Evolutionary conservation across 352 stramenopile species (phyloP).

Genomic region (Globisporangium viniferum): DNA sequence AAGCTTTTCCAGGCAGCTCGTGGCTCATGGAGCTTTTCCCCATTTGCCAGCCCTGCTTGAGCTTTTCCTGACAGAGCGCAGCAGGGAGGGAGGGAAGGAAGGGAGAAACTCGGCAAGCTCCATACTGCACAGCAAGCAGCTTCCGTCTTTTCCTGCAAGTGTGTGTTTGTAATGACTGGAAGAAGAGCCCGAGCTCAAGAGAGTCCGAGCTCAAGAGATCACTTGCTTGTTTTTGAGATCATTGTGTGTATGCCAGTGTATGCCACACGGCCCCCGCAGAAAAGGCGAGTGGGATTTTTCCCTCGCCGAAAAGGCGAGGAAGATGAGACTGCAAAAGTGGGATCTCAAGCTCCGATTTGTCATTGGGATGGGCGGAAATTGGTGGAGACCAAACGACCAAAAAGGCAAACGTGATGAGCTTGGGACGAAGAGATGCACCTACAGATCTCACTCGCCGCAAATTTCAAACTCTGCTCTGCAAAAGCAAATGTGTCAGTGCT

Average conservation of each 20-base stretch:
- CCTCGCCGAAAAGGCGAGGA: neutral
- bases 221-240: neutral
- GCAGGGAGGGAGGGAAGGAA: neutral
- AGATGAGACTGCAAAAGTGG: neutral
- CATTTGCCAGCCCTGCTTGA: neutral
- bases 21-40: neutral
- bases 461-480: neutral
- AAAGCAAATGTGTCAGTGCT: neutral
- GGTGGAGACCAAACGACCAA: neutral
- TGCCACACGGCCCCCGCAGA: neutral
- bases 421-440: neutral
- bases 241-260: neutral
- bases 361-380: neutral
- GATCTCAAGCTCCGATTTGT: neutral
- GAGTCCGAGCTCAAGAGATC: neutral
- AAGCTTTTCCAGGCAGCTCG: no score
- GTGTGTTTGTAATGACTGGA: neutral
- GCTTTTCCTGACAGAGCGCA: neutral
- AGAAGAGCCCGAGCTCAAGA: neutral
- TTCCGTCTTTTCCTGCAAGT: neutral
- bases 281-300: neutral
- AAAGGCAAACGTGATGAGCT: neutral
- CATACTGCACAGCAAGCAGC: neutral
- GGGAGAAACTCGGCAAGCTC: neutral
- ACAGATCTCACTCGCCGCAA: neutral